Conservation (phyloP, 2,329 filamentous ascomycete genomes). For the Colletotrichum chlorophyti region DNA sequence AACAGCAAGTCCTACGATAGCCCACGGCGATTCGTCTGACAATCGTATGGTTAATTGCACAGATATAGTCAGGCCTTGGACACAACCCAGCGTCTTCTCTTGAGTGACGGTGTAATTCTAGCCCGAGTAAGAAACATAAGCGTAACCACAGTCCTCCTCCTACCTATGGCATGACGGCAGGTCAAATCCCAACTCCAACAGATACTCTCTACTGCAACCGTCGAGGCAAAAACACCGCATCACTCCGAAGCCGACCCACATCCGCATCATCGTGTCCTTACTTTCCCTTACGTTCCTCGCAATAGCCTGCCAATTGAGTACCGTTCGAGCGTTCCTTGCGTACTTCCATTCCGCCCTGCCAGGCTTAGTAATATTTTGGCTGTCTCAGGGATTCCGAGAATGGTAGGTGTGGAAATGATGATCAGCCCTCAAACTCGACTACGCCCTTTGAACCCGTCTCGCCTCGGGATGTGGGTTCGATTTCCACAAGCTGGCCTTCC, state of each 20-base stretch:
- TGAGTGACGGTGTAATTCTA: slow-evolving; percentile 16
- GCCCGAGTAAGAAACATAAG: slow-evolving; percentile 14
- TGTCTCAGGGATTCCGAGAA: neutral
- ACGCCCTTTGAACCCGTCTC: slow-evolving; percentile 42
- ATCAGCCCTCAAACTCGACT: slow-evolving; percentile 50
- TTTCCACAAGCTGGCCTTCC: slow-evolving; percentile 43
- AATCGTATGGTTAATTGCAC: neutral
- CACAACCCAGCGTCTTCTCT: slow-evolving; percentile 7
- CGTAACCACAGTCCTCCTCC: slow-evolving; percentile 18
- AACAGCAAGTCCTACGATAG: no score
- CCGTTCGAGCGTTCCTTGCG: neutral
- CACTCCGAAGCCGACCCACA: neutral
- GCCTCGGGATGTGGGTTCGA: slow-evolving; percentile 35
- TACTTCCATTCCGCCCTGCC: neutral
- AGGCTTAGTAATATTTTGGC: neutral
- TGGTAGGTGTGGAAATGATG: neutral
- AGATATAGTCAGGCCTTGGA: slow-evolving; percentile 1
- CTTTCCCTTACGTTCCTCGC: slow-evolving; percentile 9
- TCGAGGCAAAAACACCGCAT: slow-evolving; percentile 3
- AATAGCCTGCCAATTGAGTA: neutral
- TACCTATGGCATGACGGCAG: slow-evolving; percentile 14
- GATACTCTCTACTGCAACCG: slow-evolving; percentile 9
- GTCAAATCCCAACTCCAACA: slow-evolving; percentile 19
- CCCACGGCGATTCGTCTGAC: no score
- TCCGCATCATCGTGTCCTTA: neutral